Conservation (phyloP, 1,284 basidiomycete species). For the Microbotryum scabiosae region DNA sequence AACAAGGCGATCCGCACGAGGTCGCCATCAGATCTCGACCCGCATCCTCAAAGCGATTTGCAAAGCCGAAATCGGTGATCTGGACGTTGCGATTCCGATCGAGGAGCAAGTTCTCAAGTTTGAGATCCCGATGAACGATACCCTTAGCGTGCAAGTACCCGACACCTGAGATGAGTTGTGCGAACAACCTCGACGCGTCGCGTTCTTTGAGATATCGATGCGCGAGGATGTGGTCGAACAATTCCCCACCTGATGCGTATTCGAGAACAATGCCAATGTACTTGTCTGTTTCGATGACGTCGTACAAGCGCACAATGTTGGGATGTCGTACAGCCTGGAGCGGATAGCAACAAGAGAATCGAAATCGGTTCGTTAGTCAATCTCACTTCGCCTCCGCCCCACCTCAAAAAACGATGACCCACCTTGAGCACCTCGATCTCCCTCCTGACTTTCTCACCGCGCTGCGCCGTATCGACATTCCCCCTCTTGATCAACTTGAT, state of each 20-base stretch:
- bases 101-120: constrained; percentile 94
- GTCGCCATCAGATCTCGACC: constrained; percentile 95
- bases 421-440: constrained; percentile 96
- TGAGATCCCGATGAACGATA: constrained; percentile 98
- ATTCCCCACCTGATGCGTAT: constrained; percentile 89
- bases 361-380: neutral
- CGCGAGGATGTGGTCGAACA: constrained; percentile 98
- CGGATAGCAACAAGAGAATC: neutral
- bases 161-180: constrained; percentile 96
- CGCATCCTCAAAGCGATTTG: constrained; percentile 88
- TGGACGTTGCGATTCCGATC: constrained; percentile 90
- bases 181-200: constrained; percentile 92
- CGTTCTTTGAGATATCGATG: constrained; percentile 93
- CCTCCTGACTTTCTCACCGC: constrained; percentile 69
- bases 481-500: constrained; percentile 95
- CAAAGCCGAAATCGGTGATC: constrained; percentile 99
- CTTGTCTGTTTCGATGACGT: constrained; percentile 98
- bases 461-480: constrained; percentile 62
- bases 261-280: constrained; percentile 99
- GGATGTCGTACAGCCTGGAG: constrained; percentile 83
- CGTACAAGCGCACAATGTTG: constrained; percentile 95
- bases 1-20: constrained; percentile 93
- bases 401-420: constrained; percentile 36
- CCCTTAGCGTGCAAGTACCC: constrained; percentile 99
- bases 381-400: too few species aligned